Evolutionary conservation across 2,329 filamentous ascomycete genomes (phyloP).

Genomic region (Fusarium sp.): DNA sequence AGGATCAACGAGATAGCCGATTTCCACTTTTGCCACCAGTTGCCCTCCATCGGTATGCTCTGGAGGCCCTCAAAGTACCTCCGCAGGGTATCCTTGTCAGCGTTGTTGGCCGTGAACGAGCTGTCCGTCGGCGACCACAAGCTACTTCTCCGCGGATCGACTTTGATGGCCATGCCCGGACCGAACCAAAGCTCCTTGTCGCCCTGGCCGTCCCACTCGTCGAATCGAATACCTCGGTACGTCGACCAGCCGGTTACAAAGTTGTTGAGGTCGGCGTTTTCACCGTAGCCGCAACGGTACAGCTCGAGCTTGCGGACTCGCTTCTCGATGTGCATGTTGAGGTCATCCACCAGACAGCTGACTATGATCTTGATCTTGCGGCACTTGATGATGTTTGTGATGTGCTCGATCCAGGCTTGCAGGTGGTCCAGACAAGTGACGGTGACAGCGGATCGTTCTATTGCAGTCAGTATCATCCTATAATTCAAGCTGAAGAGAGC

Average conservation of each 20-base stretch:
- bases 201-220: neutral
- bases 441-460: neutral
- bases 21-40: neutral
- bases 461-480: neutral
- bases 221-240: neutral
- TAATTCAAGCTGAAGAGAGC: neutral
- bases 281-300: neutral
- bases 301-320: neutral
- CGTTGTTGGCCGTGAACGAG: neutral
- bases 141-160: neutral
- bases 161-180: neutral
- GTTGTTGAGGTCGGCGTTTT: neutral
- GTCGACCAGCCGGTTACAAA: neutral
- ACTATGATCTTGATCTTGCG: neutral
- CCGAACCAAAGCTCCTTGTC: neutral
- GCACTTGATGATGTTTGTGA: neutral
- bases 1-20: neutral
- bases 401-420: neutral
- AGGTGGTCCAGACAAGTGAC: neutral
- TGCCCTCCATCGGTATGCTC: neutral
- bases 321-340: neutral
- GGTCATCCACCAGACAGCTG: neutral
- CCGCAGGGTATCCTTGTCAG: neutral
- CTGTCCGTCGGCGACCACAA: neutral
- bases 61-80: neutral